phyloP scores from a whole-genome alignment of 1,284 basidiomycete species.

The Sphagnurus paluster region DNA sequence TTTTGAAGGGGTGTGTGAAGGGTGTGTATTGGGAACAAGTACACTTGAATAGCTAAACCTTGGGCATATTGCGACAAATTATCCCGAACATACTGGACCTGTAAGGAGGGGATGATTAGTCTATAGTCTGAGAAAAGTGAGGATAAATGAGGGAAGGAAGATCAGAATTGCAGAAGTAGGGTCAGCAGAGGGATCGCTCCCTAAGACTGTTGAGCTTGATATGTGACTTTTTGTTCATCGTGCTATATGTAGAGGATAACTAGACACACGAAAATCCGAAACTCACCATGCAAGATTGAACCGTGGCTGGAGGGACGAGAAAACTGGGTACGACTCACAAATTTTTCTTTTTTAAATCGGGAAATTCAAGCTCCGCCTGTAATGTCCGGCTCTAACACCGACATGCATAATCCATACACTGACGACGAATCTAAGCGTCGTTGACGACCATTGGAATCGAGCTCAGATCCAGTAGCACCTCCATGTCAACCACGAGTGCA shows the following conservation, averaged over 20 bases:
- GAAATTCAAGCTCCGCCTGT: slow-evolving; percentile 1
- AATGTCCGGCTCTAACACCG: neutral
- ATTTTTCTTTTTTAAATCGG: neutral
- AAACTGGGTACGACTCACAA: neutral
- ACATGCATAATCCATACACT: too few relatives aligned
- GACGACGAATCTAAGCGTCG: too few relatives aligned
- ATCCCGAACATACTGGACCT: too few relatives aligned
- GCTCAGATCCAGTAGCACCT: slow-evolving; percentile 10
- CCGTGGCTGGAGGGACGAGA: neutral
- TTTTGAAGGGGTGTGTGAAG: too few relatives aligned
- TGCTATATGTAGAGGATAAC: slow-evolving; percentile 12
- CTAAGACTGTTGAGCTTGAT: slow-evolving; percentile 76
- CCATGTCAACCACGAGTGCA: slow-evolving; percentile 9
- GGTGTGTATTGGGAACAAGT: too few relatives aligned
- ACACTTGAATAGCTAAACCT: too few relatives aligned
- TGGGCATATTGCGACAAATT: too few relatives aligned
- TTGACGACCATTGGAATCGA: too few relatives aligned
- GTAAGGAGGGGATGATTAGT: too few relatives aligned
- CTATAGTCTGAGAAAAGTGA: too few relatives aligned
- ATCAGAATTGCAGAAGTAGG: slow-evolving; percentile 68
- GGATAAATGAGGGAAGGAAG: slow-evolving; percentile 14
- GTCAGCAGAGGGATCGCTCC: slow-evolving; percentile 53
- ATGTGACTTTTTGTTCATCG: slow-evolving; percentile 67
- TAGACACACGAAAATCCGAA: too few relatives aligned
- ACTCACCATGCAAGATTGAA: too few relatives aligned